phyloP scores from a whole-genome alignment of 2,329 filamentous ascomycete genomes.

The Ceratocystis huliohia region DNA sequence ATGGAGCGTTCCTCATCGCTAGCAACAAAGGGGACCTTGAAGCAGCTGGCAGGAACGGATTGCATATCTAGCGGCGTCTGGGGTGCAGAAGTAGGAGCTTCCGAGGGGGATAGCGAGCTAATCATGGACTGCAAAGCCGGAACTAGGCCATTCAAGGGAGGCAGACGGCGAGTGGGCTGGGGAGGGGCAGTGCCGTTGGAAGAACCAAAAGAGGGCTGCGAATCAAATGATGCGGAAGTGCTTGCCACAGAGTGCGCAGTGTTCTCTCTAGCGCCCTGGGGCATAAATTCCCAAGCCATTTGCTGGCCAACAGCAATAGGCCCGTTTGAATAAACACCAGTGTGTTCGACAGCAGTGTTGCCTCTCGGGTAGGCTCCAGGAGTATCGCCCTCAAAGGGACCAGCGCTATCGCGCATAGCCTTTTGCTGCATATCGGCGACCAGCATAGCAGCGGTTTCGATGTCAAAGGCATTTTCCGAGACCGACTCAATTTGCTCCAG shows the following conservation, averaged over 20 bases:
- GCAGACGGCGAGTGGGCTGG: slow-evolving; percentile 45
- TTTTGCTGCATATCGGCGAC: slow-evolving; percentile 98
- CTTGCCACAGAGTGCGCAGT: slow-evolving; percentile 65
- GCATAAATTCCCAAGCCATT: slow-evolving; percentile 68
- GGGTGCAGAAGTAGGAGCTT: slow-evolving; percentile 33
- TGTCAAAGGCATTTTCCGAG: slow-evolving; percentile 74
- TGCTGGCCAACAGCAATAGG: slow-evolving; percentile 69
- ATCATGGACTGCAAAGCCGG: slow-evolving; percentile 60
- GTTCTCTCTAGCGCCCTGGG: slow-evolving; percentile 50
- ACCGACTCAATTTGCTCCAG: slow-evolving; percentile 88
- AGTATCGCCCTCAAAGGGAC: slow-evolving; percentile 43
- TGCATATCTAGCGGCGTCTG: slow-evolving; percentile 23
- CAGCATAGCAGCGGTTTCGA: slow-evolving; percentile 95
- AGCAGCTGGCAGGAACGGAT: slow-evolving; percentile 26
- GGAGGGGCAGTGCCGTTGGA: slow-evolving; percentile 44
- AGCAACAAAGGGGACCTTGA: slow-evolving; percentile 64
- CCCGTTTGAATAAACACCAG: slow-evolving; percentile 62
- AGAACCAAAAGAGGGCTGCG: slow-evolving; percentile 49
- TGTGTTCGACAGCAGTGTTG: slow-evolving; percentile 61
- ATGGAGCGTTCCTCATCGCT: slow-evolving; percentile 74
- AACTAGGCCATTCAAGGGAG: slow-evolving; percentile 49
- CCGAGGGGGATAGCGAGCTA: slow-evolving; percentile 53
- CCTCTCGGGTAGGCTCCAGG: slow-evolving; percentile 58
- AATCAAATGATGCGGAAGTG: slow-evolving; percentile 53
- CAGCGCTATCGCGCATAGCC: slow-evolving; percentile 49